phyloP scores from a whole-genome alignment of 768 basidiomycete species.

The Calocera cornea region DNA sequence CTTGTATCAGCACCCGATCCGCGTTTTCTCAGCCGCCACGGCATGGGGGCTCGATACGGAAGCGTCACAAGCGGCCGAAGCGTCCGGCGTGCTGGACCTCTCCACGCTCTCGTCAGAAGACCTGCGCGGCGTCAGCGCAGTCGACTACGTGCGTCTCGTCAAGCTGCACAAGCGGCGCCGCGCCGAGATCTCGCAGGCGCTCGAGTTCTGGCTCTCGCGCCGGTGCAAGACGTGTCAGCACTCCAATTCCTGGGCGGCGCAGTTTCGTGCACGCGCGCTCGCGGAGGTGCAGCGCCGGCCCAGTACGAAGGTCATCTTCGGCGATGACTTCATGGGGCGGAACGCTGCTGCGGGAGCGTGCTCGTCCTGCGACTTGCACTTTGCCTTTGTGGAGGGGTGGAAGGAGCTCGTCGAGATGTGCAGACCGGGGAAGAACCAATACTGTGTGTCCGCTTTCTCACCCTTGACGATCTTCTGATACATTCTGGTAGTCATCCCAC shows the following conservation, averaged over 20 bases:
- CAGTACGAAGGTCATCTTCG: background rate
- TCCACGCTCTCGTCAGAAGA: background rate
- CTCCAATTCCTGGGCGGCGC: conserved; percentile 2
- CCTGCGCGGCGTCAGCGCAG: background rate
- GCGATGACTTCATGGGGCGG: background rate
- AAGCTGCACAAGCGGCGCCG: background rate
- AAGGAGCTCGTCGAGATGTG: background rate
- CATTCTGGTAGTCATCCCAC: background rate
- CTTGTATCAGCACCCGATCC: background rate
- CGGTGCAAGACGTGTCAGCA: background rate
- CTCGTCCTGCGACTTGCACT: background rate
- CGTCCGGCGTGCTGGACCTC: background rate
- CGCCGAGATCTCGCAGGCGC: background rate
- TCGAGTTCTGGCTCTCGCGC: background rate
- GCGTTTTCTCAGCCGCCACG: background rate
- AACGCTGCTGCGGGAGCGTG: background rate
- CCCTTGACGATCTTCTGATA: background rate
- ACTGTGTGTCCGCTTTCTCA: background rate
- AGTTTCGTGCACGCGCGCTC: background rate
- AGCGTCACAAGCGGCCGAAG: background rate
- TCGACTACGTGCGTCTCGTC: background rate
- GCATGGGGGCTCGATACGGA: background rate
- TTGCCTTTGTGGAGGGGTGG: background rate
- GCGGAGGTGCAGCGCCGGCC: background rate
- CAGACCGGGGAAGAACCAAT: background rate